Evolutionary conservation across 208 protist species (phyloP).

Genomic region (Trypanosoma conorhini): DNA sequence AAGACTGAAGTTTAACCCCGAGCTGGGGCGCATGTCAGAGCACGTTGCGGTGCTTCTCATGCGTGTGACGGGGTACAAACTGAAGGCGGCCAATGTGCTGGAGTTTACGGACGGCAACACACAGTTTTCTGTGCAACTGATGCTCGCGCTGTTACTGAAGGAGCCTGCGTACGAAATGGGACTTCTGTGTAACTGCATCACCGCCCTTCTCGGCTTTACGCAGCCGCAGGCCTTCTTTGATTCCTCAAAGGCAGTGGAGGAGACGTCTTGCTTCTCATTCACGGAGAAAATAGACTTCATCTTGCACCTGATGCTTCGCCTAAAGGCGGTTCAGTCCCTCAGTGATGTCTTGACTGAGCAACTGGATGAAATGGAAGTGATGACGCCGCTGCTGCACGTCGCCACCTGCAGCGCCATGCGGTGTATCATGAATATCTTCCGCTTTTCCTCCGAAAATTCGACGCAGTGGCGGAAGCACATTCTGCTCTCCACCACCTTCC

Average conservation of each 20-base stretch:
- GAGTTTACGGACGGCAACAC: slow-evolving; percentile 91
- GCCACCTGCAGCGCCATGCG: slow-evolving; percentile 85
- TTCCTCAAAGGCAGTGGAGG: slow-evolving; percentile 55
- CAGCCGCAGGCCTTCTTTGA: slow-evolving; percentile 91
- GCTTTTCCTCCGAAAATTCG: slow-evolving; percentile 71
- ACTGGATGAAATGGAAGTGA: slow-evolving; percentile 27
- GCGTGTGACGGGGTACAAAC: slow-evolving; percentile 87
- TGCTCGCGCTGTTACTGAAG: slow-evolving; percentile 91
- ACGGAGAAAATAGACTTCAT: slow-evolving; percentile 91
- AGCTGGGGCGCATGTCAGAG: slow-evolving; percentile 92
- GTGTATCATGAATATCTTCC: slow-evolving; percentile 92
- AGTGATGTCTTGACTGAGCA: slow-evolving; percentile 73
- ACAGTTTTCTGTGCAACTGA: slow-evolving; percentile 91
- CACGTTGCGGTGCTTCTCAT: slow-evolving; percentile 92
- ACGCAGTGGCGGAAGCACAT: slow-evolving; percentile 91
- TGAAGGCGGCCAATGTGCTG: slow-evolving; percentile 84
- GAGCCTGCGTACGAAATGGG: slow-evolving; percentile 89
- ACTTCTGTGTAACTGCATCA: slow-evolving; percentile 91
- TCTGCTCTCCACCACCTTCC: slow-evolving; percentile 82
- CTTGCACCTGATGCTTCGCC: slow-evolving; percentile 80
- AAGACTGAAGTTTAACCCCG: slow-evolving; percentile 85
- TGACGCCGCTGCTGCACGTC: slow-evolving; percentile 36
- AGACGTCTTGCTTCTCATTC: slow-evolving; percentile 82
- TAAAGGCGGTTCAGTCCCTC: slow-evolving; percentile 83
- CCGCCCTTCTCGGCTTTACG: slow-evolving; percentile 84